Base-by-base conservation (phyloP, 2,329 filamentous ascomycete genomes). In the Verticillium dahliae region DNA sequence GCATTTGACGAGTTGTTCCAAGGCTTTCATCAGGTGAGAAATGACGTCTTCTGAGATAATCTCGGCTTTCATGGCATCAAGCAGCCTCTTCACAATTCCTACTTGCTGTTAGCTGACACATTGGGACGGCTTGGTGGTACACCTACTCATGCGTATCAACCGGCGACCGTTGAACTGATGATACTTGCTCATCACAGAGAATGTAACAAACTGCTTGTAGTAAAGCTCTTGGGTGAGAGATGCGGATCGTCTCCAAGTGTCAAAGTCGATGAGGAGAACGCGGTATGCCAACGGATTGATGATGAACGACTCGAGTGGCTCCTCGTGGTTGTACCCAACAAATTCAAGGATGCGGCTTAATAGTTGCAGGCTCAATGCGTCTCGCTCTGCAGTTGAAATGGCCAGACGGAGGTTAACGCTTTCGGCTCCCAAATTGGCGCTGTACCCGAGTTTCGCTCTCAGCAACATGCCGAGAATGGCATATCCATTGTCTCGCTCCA, bases 401-500 rank as follows among this genome's bases (percentile, higher is more conserved):
- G 70, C 63, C 2, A 86, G 73, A 31, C 77, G 78, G 61, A 73
- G 4, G 13, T 56, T 59, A 15, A 58, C 61, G 27, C 52, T 62
- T 13, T 77, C 75, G 14, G 66, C 68, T 6, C 65, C 61, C 7
- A 70, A 39, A 61, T 70, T 67, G 64, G 73, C 66, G 56, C 75
- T 67, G 67, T 82, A 81, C 5, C 89, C 90, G 37, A 97, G 80
- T 72, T 97, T 97, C 60, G 91, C 90, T 60, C 92, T 88, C 31
- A 99, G 76, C 18, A 98, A 81, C 74, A 92, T 87, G 50, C 90
- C 90, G 58, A 99, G 78, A 39, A 98, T 90, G 33, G 91, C 90
- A 71, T 97, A 99, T 0, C 94, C 96, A 67, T 96, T 95, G 63
- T 96, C 92, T 69, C 91, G 88, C 74, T 99, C 95, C 90, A 99